Evolutionary conservation across 2,329 filamentous ascomycete genomes (phyloP).

Genomic region (Aspergillus sp.): DNA sequence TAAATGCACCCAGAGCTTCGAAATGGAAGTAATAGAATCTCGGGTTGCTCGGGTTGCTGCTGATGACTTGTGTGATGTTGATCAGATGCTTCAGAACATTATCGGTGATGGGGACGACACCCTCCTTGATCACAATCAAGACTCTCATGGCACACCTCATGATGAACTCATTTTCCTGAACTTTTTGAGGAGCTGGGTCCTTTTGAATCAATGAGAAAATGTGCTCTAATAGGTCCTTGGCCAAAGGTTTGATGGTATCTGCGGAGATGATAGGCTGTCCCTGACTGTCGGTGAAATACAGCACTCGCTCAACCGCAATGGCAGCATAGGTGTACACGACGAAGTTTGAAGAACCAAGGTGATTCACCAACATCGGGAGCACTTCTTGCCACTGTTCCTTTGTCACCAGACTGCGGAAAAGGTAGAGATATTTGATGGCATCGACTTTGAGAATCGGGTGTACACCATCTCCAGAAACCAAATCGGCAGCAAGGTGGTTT

Average conservation of each 20-base stretch:
- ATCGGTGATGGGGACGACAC: slow-evolving; percentile 73
- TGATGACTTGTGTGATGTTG: slow-evolving; percentile 88
- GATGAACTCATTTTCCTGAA: slow-evolving; percentile 98
- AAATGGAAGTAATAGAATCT: slow-evolving; percentile 99
- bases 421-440: slow-evolving; percentile 97
- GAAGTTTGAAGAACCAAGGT: slow-evolving; percentile 86
- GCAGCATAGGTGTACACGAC: slow-evolving; percentile 98
- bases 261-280: slow-evolving; percentile 80
- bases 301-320: slow-evolving; percentile 90
- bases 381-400: slow-evolving; percentile 90
- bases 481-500: slow-evolving; percentile 85
- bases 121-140: slow-evolving; percentile 88
- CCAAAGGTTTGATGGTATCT: slow-evolving; percentile 75
- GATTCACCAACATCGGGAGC: slow-evolving; percentile 87
- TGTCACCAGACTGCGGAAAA: slow-evolving; percentile 92
- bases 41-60: slow-evolving; percentile 94
- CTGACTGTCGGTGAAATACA: slow-evolving; percentile 78
- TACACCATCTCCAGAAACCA: slow-evolving; percentile 70
- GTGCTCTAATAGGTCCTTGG: slow-evolving; percentile 85
- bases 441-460: slow-evolving; percentile 94
- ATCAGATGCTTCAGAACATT: slow-evolving; percentile 82
- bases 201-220: slow-evolving; percentile 90
- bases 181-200: slow-evolving; percentile 81
- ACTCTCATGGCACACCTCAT: slow-evolving; percentile 99
- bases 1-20: slow-evolving; percentile 87